A percentile compares a stretch with the other conserved stretches of the same genome.
Evolutionary conservation across 2,329 filamentous ascomycete genomes (phyloP).

Genomic region (Aspergillus sp.): DNA sequence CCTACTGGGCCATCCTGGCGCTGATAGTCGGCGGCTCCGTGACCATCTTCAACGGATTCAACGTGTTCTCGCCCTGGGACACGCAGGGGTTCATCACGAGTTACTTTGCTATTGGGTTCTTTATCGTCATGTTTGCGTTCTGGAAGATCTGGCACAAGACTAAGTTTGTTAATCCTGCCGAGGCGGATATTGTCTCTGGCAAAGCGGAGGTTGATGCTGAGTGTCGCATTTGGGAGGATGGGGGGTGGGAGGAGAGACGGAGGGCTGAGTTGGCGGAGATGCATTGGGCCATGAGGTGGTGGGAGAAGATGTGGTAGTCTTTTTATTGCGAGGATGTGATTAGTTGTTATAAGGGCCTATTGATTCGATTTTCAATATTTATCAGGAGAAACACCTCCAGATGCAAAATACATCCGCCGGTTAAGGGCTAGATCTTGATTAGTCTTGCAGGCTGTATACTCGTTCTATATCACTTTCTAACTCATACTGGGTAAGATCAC

Average conservation of each 20-base stretch:
- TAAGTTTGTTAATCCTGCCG: conserved; percentile 25
- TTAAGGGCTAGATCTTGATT: too few relatives aligned
- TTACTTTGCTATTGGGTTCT: conserved; percentile 49
- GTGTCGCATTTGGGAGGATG: conserved; percentile 36
- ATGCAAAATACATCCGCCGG: too few relatives aligned
- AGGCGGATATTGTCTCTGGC: conserved; percentile 33
- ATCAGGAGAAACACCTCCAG: too few relatives aligned
- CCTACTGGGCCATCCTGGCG: conserved; percentile 67
- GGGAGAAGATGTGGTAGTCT: conserved; percentile 34
- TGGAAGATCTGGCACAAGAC: conserved; percentile 35
- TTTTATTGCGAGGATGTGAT: too few relatives aligned
- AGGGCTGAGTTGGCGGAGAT: conserved; percentile 30
- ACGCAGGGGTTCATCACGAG: conserved; percentile 52
- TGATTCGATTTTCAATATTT: too few relatives aligned
- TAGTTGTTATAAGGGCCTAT: too few relatives aligned
- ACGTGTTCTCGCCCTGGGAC: conserved; percentile 40
- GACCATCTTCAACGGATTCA: conserved; percentile 67
- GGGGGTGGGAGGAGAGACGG: conserved; percentile 27
- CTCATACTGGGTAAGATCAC: too few relatives aligned
- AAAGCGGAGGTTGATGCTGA: conserved; percentile 37
- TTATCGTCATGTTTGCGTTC: conserved; percentile 41
- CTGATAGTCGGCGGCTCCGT: conserved; percentile 53
- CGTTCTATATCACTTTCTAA: too few relatives aligned
- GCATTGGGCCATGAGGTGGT: conserved; percentile 26
- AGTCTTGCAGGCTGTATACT: too few relatives aligned